phyloP scores from a whole-genome alignment of 257 asterid species.

The Penstemon newberryi region DNA sequence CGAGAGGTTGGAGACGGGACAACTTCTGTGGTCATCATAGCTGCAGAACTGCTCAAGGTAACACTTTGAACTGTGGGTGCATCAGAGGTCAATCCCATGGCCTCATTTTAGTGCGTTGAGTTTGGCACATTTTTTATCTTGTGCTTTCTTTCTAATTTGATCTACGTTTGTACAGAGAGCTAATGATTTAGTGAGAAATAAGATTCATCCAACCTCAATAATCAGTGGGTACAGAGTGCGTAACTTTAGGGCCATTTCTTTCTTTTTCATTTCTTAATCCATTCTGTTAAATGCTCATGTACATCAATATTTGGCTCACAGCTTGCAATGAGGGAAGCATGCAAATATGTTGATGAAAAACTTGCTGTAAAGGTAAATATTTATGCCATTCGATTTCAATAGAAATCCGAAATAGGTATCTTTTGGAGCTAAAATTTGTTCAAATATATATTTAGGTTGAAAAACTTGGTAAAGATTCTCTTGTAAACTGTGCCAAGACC shows the following conservation, averaged over 20 bases:
- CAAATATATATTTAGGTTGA: slow-evolving; percentile 60
- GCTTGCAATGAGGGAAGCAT: slow-evolving; percentile 99
- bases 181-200: slow-evolving; percentile 90
- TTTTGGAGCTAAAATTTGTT: slow-evolving; percentile 25
- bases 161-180: slow-evolving; percentile 70
- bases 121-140: neutral
- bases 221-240: slow-evolving; percentile 94
- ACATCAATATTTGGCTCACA: slow-evolving; percentile 37
- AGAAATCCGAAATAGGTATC: neutral
- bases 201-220: slow-evolving; percentile 93
- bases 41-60: slow-evolving; percentile 98
- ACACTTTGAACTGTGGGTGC: neutral
- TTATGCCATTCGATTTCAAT: slow-evolving; percentile 14
- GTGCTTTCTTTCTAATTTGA: slow-evolving; percentile 22
- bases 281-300: neutral
- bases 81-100: neutral
- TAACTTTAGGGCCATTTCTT: neutral
- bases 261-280: neutral
- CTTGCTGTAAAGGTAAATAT: slow-evolving; percentile 73
- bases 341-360: slow-evolving; percentile 93
- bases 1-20: slow-evolving; percentile 99
- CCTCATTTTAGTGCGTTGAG: slow-evolving; percentile 10
- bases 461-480: slow-evolving; percentile 89
- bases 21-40: slow-evolving; percentile 92
- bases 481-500: slow-evolving; percentile 92